phyloP scores from a whole-genome alignment of 495 filamentous ascomycete genomes.

The Penicillium maclennaniae region DNA sequence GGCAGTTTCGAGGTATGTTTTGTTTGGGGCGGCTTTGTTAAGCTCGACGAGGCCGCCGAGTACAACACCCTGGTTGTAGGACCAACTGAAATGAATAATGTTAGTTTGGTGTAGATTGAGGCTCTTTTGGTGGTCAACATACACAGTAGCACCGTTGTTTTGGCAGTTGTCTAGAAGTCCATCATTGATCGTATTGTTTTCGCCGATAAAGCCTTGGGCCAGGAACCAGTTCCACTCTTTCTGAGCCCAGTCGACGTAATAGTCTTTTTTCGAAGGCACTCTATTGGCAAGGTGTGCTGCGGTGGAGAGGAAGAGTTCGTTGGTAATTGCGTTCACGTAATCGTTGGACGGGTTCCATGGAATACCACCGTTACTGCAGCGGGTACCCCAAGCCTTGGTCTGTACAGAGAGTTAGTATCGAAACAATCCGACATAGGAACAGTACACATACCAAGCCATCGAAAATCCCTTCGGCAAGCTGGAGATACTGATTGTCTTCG shows the following conservation, averaged over 20 bases:
- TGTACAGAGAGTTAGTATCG: slow-evolving; percentile 7
- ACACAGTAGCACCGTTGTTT: slow-evolving; percentile 58
- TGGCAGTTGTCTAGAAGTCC: slow-evolving; percentile 59
- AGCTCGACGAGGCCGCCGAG: slow-evolving; percentile 71
- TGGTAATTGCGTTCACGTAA: slow-evolving; percentile 69
- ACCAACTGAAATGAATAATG: slow-evolving; percentile 40
- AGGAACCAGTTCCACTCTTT: slow-evolving; percentile 68
- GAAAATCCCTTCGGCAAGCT: slow-evolving; percentile 57
- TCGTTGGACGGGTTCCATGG: slow-evolving; percentile 62
- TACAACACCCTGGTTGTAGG: slow-evolving; percentile 80
- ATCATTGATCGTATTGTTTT: slow-evolving; percentile 65
- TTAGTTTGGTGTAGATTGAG: slow-evolving; percentile 1
- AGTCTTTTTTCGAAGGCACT: slow-evolving; percentile 40
- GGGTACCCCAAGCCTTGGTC: slow-evolving; percentile 47
- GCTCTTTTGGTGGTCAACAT: neutral
- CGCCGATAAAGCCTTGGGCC: slow-evolving; percentile 60
- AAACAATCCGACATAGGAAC: neutral
- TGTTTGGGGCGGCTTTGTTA: slow-evolving; percentile 49
- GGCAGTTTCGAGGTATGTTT: slow-evolving; percentile 53
- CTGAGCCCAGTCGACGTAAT: slow-evolving; percentile 55
- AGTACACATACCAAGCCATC: slow-evolving; percentile 46
- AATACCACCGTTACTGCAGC: slow-evolving; percentile 50
- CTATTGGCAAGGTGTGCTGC: slow-evolving; percentile 73
- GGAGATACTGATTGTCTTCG: slow-evolving; percentile 48
- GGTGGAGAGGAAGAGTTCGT: slow-evolving; percentile 68